Percentiles rank a stretch among this genome's conserved stretches.
These are phyloP conservation scores for Deuterostichococcus epilithicus DNA, from an alignment of 139 green algal genomes.

Conservation along the genomic window DNA sequence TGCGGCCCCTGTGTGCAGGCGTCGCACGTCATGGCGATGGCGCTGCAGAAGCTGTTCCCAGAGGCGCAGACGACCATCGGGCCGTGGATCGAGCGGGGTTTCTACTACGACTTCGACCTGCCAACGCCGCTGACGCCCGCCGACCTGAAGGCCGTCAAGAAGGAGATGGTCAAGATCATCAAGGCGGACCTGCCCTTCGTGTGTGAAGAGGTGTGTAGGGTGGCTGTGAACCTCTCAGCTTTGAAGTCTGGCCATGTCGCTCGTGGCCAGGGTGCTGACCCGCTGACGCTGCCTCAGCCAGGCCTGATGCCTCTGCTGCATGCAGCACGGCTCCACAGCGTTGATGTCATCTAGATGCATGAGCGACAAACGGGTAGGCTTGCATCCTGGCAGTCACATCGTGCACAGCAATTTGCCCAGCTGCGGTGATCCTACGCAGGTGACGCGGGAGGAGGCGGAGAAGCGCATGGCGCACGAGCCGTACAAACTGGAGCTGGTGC, in stretches of 20 bases:
- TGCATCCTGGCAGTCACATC: not conserved
- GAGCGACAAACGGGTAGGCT: too few relatives aligned
- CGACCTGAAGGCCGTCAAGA: conserved; percentile 91
- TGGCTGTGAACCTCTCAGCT: too few relatives aligned
- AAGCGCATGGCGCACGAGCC: conserved; percentile 84
- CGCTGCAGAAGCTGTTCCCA: conserved; percentile 88
- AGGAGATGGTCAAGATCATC: conserved; percentile 91
- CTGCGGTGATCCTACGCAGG: conserved; percentile 22
- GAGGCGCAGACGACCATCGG: conserved; percentile 86
- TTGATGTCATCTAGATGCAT: too few relatives aligned
- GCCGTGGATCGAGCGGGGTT: conserved; percentile 94
- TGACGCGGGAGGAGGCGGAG: conserved; percentile 70
- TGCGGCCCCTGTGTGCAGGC: conserved; percentile 52
- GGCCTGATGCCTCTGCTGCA: too few relatives aligned
- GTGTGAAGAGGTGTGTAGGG: conserved; percentile 66
- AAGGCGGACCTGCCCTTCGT: conserved; percentile 75
- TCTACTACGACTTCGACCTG: conserved; percentile 99
- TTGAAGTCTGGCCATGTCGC: too few relatives aligned
- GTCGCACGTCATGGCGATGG: conserved; percentile 98
- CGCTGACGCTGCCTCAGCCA: too few relatives aligned
- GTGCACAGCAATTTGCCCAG: too few relatives aligned
- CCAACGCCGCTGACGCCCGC: conserved; percentile 71
- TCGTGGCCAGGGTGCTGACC: too few relatives aligned
- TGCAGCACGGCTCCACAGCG: too few relatives aligned
- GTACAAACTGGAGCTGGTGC: conserved; percentile 97